Evolutionary conservation across 345 rosid species (phyloP).

Genomic region (Salix dunnii): DNA sequence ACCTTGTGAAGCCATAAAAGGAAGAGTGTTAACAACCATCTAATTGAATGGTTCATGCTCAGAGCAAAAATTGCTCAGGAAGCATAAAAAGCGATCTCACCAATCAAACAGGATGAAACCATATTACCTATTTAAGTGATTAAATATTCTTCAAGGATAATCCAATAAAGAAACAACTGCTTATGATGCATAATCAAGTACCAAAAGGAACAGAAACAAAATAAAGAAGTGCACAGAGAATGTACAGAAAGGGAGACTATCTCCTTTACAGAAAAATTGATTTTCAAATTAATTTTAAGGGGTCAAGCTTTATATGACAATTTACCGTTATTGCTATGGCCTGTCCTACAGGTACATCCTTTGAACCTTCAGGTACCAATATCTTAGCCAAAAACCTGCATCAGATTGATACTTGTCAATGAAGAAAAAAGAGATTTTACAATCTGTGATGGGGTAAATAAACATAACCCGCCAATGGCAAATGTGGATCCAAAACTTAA

Average conservation of each 20-base stretch:
- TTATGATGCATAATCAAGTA: neutral
- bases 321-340: slow-evolving; percentile 85
- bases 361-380: slow-evolving; percentile 79
- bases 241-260: too few species aligned
- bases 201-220: neutral
- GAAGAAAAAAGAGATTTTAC: neutral
- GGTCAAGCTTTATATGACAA: neutral
- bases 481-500: neutral
- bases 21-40: slow-evolving; percentile 17
- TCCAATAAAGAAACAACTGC: neutral
- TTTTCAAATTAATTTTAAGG: neutral
- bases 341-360: slow-evolving; percentile 84
- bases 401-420: neutral
- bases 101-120: slow-evolving; percentile 4
- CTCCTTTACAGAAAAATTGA: neutral
- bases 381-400: slow-evolving; percentile 89
- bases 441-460: neutral
- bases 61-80: neutral
- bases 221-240: neutral
- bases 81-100: slow-evolving; percentile 4
- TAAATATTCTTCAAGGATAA: neutral
- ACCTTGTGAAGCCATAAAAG: slow-evolving; percentile 54
- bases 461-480: neutral
- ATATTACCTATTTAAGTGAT: neutral
- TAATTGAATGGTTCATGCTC: slow-evolving; percentile 3